Evolutionary conservation across 495 filamentous ascomycete genomes (phyloP).

Genomic region (Hyphodiscus hymeniophilus): DNA sequence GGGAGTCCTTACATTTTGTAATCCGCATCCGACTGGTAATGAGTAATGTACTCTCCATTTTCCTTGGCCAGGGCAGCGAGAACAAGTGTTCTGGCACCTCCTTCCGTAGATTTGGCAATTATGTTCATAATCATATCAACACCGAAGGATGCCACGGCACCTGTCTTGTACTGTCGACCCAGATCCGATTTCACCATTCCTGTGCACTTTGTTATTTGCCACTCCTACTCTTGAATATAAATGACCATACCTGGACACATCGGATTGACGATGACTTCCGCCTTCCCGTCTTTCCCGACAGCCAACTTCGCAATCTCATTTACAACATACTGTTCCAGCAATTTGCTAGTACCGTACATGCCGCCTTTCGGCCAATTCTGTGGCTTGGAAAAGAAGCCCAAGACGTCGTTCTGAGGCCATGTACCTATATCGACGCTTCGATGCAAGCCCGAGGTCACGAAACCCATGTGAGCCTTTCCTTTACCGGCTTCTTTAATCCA

Average conservation of each 20-base stretch:
- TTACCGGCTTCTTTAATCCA: slow-evolving; percentile 21
- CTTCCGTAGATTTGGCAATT: slow-evolving; percentile 24
- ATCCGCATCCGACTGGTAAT: slow-evolving; percentile 22
- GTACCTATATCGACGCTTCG: slow-evolving; percentile 15
- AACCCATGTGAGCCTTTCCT: slow-evolving; percentile 20
- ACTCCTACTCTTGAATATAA: neutral
- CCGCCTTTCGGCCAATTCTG: slow-evolving; percentile 22
- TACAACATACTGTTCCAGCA: slow-evolving; percentile 30
- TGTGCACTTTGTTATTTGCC: neutral
- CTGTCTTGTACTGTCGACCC: slow-evolving; percentile 22
- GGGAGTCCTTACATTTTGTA: slow-evolving; percentile 17
- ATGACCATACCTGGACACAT: slow-evolving; percentile 30
- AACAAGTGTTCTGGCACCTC: slow-evolving; percentile 29
- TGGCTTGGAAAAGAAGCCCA: slow-evolving; percentile 23
- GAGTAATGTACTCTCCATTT: slow-evolving; percentile 21
- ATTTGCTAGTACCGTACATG: slow-evolving; percentile 29
- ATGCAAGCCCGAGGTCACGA: slow-evolving; percentile 20
- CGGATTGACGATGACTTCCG: slow-evolving; percentile 33
- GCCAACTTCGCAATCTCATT: slow-evolving; percentile 28
- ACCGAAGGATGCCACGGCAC: slow-evolving; percentile 5
- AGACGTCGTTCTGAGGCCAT: slow-evolving; percentile 20
- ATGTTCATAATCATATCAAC: slow-evolving; percentile 18
- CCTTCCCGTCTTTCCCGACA: slow-evolving; percentile 21
- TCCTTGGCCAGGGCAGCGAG: slow-evolving; percentile 25
- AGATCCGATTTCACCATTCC: slow-evolving; percentile 32